These are phyloP conservation scores for Papiliotrema terrestris DNA, from an alignment of 1,284 basidiomycete genomes.

Conservation along the genomic window DNA sequence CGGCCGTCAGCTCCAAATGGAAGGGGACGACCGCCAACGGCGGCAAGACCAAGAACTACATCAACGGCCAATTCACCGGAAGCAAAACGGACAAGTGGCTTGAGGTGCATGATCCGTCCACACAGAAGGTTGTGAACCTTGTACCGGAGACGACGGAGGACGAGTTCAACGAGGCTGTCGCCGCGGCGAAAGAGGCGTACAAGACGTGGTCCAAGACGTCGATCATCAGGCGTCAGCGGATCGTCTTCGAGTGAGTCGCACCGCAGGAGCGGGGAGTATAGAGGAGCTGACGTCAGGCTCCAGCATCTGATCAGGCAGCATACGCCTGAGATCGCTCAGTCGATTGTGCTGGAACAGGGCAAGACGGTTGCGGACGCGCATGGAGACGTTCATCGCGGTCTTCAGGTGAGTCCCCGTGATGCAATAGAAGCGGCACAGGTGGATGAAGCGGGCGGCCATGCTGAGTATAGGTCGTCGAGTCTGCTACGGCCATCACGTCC, in stretches of 20 bases:
- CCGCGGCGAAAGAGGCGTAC: conserved; percentile 81
- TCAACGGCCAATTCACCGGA: conserved; percentile 75
- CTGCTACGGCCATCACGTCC: conserved; percentile 76
- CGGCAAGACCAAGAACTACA: conserved; percentile 81
- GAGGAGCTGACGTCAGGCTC: conserved; percentile 54
- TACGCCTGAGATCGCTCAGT: conserved; percentile 55
- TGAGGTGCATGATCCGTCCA: conserved; percentile 86
- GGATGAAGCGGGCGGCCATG: no score
- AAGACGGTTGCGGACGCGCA: conserved; percentile 88
- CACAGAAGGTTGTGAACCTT: conserved; percentile 79
- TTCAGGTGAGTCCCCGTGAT: conserved; percentile 47
- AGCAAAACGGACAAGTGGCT: conserved; percentile 74
- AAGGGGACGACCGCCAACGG: conserved; percentile 79
- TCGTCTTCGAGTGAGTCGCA: conserved; percentile 73
- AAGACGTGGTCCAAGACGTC: conserved; percentile 85
- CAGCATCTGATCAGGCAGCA: conserved; percentile 75
- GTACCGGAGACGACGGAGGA: conserved; percentile 82
- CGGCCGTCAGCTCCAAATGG: conserved; percentile 56
- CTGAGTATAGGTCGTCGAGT: conserved; percentile 73
- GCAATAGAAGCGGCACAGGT: background rate
- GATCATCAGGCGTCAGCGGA: conserved; percentile 79
- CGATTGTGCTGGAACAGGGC: conserved; percentile 80
- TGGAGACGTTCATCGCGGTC: conserved; percentile 87
- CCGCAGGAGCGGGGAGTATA: background rate
- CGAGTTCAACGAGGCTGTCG: conserved; percentile 83